Conservation (phyloP, 2,329 filamentous ascomycete genomes). For the Hypoxylon rubiginosum region DNA sequence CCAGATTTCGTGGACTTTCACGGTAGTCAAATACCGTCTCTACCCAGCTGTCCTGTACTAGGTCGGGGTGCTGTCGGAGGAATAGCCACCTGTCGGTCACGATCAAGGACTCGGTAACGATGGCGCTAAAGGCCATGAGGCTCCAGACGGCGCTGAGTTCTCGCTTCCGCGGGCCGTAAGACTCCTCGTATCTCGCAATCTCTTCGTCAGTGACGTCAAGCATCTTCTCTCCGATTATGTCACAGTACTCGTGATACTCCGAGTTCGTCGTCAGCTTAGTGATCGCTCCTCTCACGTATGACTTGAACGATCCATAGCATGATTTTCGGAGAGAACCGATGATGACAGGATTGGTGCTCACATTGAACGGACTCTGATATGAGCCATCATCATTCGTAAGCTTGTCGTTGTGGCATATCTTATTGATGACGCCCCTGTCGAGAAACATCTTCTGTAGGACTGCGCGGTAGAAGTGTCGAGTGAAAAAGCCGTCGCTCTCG, state of each 20-base stretch:
- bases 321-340: conserved; percentile 87
- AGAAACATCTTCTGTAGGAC: conserved; percentile 93
- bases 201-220: conserved; percentile 78
- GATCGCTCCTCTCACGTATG: conserved; percentile 86
- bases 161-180: conserved; percentile 76
- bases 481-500: conserved; percentile 91
- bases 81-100: conserved; percentile 92
- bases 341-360: conserved; percentile 82
- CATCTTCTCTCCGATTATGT: conserved; percentile 76
- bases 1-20: conserved; percentile 88
- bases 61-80: conserved; percentile 79
- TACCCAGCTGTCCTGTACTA: conserved; percentile 85
- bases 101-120: conserved; percentile 89
- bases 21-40: conserved; percentile 92
- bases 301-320: conserved; percentile 80
- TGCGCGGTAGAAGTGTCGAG: conserved; percentile 91
- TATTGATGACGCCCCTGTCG: conserved; percentile 81
- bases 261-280: conserved; percentile 75
- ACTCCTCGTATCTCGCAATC: conserved; percentile 76
- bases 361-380: conserved; percentile 60
- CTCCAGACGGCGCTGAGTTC: conserved; percentile 92
- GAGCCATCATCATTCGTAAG: conserved; percentile 42
- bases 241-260: conserved; percentile 68
- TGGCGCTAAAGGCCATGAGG: conserved; percentile 95
- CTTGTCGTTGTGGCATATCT: conserved; percentile 61